A percentile compares a stretch with the other conserved stretches of the same genome.
phyloP scores from a whole-genome alignment of 768 basidiomycete species.

The Suillus luteus region DNA sequence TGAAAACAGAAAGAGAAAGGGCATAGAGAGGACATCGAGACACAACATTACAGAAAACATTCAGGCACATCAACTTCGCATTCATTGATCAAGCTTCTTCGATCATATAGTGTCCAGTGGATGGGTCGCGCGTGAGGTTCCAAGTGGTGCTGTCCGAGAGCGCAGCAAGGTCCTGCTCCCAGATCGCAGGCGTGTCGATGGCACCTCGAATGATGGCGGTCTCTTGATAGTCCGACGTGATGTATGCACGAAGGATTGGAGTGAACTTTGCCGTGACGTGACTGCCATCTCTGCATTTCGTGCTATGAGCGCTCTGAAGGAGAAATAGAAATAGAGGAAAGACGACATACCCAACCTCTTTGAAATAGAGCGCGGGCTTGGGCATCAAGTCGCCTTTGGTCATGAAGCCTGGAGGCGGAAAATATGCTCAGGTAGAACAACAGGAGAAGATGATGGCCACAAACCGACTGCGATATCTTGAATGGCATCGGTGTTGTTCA shows the following conservation, averaged over 20 bases:
- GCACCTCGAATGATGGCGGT: neutral
- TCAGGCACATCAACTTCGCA: neutral
- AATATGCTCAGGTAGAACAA: no score
- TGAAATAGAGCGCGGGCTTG: neutral
- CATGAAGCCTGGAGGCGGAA: neutral
- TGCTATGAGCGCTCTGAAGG: neutral
- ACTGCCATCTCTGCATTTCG: neutral
- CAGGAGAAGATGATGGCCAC: neutral
- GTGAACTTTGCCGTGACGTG: constrained; percentile 1
- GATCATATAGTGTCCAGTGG: neutral
- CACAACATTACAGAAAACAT: no score
- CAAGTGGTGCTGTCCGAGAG: neutral
- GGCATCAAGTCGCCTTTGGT: neutral
- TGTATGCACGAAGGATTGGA: constrained; percentile 1
- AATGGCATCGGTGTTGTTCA: neutral
- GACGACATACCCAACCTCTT: neutral
- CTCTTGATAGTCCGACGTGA: constrained; percentile 9
- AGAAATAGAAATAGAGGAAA: neutral
- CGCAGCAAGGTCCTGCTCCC: neutral
- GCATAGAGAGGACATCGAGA: neutral
- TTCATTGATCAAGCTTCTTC: neutral
- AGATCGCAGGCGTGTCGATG: constrained; percentile 2
- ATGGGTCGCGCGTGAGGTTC: neutral
- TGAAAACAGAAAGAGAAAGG: neutral
- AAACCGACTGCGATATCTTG: neutral